Percentiles rank a stretch among this genome's conserved stretches.
phyloP scores from a whole-genome alignment of 352 stramenopile genomes.

The Phytopythium litorale region DNA sequence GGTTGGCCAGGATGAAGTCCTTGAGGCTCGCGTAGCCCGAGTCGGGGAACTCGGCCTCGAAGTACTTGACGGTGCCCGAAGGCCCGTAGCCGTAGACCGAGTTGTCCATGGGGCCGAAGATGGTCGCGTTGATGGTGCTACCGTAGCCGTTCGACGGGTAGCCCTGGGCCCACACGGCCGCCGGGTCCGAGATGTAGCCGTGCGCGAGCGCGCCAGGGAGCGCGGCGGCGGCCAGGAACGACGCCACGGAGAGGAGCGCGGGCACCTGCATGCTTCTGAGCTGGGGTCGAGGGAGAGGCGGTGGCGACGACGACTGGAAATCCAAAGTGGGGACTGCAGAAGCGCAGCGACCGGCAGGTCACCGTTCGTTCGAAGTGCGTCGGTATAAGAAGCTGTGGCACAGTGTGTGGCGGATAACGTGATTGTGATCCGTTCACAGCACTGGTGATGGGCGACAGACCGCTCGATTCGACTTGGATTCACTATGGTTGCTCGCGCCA shows the following conservation, averaged over 20 bases:
- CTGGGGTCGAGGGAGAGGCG: background rate
- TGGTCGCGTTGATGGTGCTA: slow-evolving; percentile 35
- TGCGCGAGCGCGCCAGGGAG: slow-evolving; percentile 16
- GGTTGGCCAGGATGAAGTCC: slow-evolving; percentile 40
- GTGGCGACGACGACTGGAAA: slow-evolving; percentile 2
- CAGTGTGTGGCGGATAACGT: background rate
- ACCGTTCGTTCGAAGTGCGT: background rate
- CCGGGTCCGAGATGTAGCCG: slow-evolving; percentile 38
- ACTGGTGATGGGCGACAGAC: background rate
- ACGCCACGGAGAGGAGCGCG: slow-evolving; percentile 20
- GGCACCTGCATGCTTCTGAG: slow-evolving; percentile 5
- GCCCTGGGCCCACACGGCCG: slow-evolving; percentile 24
- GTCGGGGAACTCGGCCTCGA: slow-evolving; percentile 26
- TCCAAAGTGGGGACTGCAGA: background rate
- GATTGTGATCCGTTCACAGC: background rate
- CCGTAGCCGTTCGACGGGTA: slow-evolving; percentile 48
- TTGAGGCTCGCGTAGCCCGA: slow-evolving; percentile 34
- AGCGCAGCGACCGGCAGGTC: background rate
- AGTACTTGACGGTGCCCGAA: slow-evolving; percentile 30
- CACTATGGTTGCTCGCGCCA: background rate
- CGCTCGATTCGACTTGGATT: background rate
- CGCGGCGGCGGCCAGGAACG: slow-evolving; percentile 7
- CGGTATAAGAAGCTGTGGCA: background rate
- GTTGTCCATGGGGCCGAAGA: slow-evolving; percentile 33
- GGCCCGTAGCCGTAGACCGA: slow-evolving; percentile 39